A percentile compares a stretch with the other conserved stretches of the same genome.
Evolutionary conservation across 805 yeast species (phyloP).

Genomic region (Saccharomycopsis babjevae): DNA sequence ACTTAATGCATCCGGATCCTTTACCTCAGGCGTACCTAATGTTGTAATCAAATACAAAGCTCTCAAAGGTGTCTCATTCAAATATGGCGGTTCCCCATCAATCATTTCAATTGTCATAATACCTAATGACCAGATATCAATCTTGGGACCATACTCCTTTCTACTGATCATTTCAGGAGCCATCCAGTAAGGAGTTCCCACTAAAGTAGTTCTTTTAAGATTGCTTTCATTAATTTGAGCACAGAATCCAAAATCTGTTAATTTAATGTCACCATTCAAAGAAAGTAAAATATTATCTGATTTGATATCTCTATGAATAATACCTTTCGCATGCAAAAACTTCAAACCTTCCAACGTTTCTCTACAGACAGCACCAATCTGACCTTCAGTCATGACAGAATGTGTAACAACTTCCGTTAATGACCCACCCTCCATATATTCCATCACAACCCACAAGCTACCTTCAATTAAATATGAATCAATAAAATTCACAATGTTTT

Average conservation of each 20-base stretch:
- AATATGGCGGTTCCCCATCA: slow-evolving; percentile 96
- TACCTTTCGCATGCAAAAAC: slow-evolving; percentile 84
- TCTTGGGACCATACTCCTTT: slow-evolving; percentile 93
- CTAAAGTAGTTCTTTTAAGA: slow-evolving; percentile 92
- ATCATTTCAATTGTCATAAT: slow-evolving; percentile 98
- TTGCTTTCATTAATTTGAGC: slow-evolving; percentile 81
- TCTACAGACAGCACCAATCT: slow-evolving; percentile 88
- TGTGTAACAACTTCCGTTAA: slow-evolving; percentile 92
- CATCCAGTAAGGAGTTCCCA: slow-evolving; percentile 99
- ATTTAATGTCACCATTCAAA: slow-evolving; percentile 77
- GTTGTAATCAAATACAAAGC: slow-evolving; percentile 92
- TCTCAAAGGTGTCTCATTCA: slow-evolving; percentile 89
- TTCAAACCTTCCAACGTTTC: slow-evolving; percentile 82
- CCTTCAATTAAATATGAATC: slow-evolving; percentile 72
- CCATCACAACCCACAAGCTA: slow-evolving; percentile 96
- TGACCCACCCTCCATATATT: slow-evolving; percentile 98
- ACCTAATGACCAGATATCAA: slow-evolving; percentile 96
- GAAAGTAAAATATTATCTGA: slow-evolving; percentile 85
- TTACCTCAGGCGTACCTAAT: slow-evolving; percentile 89
- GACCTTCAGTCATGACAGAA: slow-evolving; percentile 80
- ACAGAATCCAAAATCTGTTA: slow-evolving; percentile 95
- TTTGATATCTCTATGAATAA: slow-evolving; percentile 92
- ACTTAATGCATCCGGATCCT: slow-evolving; percentile 73
- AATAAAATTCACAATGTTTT: slow-evolving; percentile 87
- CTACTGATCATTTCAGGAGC: slow-evolving; percentile 98